Evolutionary conservation across 768 basidiomycete genomes (phyloP), one percentile per base, ranked within the genome.

Genomic region (Tulasnella sp.): DNA sequence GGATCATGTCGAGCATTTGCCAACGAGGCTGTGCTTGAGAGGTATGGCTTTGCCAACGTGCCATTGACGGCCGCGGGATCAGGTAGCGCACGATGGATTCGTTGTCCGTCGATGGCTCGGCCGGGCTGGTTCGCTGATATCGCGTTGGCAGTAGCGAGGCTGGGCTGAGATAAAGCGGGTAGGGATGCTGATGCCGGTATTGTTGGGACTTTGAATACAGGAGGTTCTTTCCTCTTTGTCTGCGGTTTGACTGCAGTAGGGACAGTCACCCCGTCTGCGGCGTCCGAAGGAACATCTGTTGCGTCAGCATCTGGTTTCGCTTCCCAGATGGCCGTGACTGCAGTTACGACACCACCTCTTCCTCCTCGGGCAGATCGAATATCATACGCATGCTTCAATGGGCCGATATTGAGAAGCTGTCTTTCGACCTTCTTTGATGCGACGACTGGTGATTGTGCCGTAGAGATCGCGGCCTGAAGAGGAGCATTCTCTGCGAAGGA

Each of bases 301-400:
- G 73, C 41, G 41, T 31, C 73, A 42, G 40, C 44, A 48, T 2
- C 73, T 48, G 73, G 73, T n/a, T 75, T 75, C 31, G 72, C 58
- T 44, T 48, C 90, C 93, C 94, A 95, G 34, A 95, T 86, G 2
- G 93, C 90, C 0, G 93, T 91, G 0, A 94, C 93, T 5, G 93
- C 88, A 3, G 93, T 88, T 22, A 95, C 94, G 77, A 89, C 89
- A 18, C 94, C 94, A 2, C 94, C 94, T 64, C 89, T 87, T 2
- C 94, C 94, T 5, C 94, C 93, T 31, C 94, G 89, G 5, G 93
- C 93, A 50, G 93, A 94, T 18, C 92, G 90, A 37, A 94, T 85
- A 83, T 95, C 91, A 83, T 94, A 94, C 40, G 31, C 54, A 6
- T 44, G n/a, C 44, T 42, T 41, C 34, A 44, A 34, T 24, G 78